Percentiles rank a stretch among this genome's conserved stretches.
These are phyloP conservation scores for Durotheca rogersii DNA, from an alignment of 495 filamentous ascomycete genomes.

Conservation along the genomic window DNA sequence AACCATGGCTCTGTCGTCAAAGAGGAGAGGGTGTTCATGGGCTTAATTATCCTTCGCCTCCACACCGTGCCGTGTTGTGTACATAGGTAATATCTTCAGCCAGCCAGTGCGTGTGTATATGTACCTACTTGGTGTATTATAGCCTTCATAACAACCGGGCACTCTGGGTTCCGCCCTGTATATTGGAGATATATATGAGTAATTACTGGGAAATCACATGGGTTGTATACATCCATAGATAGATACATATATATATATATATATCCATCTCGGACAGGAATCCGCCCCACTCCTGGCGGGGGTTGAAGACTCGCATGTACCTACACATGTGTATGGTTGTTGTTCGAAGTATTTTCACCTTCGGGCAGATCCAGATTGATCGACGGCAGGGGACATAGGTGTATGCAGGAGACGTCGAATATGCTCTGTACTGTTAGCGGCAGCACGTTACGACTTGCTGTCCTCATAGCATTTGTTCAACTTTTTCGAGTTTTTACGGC, in stretches of 20 bases:
- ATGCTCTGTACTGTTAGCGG: background rate
- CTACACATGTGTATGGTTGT: background rate
- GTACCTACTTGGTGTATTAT: background rate
- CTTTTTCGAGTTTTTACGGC: background rate
- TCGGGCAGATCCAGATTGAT: background rate
- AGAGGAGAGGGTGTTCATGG: conserved; percentile 6
- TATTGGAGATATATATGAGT: too few species aligned
- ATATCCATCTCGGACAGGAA: too few species aligned
- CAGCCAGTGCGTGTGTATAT: background rate
- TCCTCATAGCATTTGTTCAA: background rate
- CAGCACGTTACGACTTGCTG: background rate
- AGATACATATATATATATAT: too few species aligned
- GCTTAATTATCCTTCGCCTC: conserved; percentile 13
- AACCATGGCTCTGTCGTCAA: conserved; percentile 21
- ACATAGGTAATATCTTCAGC: too few species aligned
- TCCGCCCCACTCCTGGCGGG: too few species aligned
- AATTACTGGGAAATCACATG: too few species aligned
- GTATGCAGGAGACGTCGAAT: background rate
- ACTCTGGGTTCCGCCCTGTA: too few species aligned
- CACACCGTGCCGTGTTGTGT: too few species aligned
- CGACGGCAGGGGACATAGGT: background rate
- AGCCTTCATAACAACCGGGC: too few species aligned
- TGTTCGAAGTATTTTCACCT: background rate
- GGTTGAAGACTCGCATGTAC: background rate
- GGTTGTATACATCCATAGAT: too few species aligned